Evolutionary conservation across 2,329 filamentous ascomycete genomes (phyloP), one percentile per base, ranked within the genome.

Genomic region (Trichoderma koningiopsis): DNA sequence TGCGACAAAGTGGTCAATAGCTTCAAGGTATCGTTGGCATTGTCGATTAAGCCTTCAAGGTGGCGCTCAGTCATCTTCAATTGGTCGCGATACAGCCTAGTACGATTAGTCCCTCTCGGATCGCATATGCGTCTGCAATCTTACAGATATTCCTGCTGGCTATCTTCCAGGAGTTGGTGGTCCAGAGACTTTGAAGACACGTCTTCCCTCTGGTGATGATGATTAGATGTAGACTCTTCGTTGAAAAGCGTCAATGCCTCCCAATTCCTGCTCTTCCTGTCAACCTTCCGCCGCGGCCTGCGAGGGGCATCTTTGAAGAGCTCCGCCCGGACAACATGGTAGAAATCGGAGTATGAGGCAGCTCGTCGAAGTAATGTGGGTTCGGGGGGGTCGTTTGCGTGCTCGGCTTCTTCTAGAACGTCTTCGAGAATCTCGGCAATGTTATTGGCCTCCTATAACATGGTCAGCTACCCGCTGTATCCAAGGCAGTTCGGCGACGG

Each of bases 91-190:
- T 96, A 97, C 33, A 91, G 83, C 74, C 90, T 92, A 31, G 40
- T 72, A 14, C 16, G 53, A 74, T 83, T 72, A 82, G 79, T 74
- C 68, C 27, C 24, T 19, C 14, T 37, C 35, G n/a, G 55, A 22
- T 14, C 7, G 33, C 14, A 16, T 2, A 27, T 40, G 58, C 19
- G 8, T 7, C 29, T 8, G 13, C 7, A 57, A 14, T n/a, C 89
- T 73, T 86, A 94, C 89, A 91, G 83, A 79, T 97, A 97, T 77
- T 95, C 89, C 73, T 92, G 89, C 78, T 97, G 93, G 77, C 92
- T 96, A 65, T 93, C 89, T 75, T 94, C 88, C 35, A 97, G 83
- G 76, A 98, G 81, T 73, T 89, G 87, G 58, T 88, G 86, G 73
- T 91, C 89, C 64, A 91, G 84, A 65, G 70, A 73, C 35, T 76